Base-by-base conservation (phyloP, 2,329 filamentous ascomycete species). In the Xylogone sp. region DNA sequence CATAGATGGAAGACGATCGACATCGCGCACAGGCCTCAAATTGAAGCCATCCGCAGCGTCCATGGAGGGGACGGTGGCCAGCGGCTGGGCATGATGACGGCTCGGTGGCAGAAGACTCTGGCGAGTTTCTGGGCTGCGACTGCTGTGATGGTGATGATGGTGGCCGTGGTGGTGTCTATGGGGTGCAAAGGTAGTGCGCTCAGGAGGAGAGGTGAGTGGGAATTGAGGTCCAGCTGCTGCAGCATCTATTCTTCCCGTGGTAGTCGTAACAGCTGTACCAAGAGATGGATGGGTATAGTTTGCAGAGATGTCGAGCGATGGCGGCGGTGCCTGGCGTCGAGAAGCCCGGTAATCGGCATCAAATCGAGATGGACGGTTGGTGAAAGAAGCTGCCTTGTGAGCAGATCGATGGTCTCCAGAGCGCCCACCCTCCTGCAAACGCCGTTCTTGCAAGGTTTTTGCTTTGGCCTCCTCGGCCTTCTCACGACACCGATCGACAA, bases 401-500 rank as follows among this genome's bases (percentile, higher is more conserved):
- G 62, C 56, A 42, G 57, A 53, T 48, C 63, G 56, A 48, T 63
- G 59, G 42, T 65, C 64, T 24, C 58, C 50, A 22, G 59, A 60
- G 51, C 56, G 52, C 21, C 59, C 58, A 31, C 49, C 53, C 45
- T 59, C 46, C 67, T 70, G 56, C 71, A 71, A 46, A 72, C 74
- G 47, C 20, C 60, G 59, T 45, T 66, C 65, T 44, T 64, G 59
- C 13, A 60, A 29, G 21, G 59, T 58, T 62, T 89, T 88, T 63
- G 84, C 78, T 64, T 95, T 94, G 50, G 83, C 81, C 66, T 96
- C 83, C 64, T 97, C 91, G 24, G 86, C 86, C 72, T 90, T 89
- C 67, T 94, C 90, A 56, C 90, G 87, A 67, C 88, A 90, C 70
- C 91, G 93, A 62, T 97, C 93, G 58, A 97, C 86, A 54, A 97